Percentiles rank a stretch among this genome's conserved stretches.
phyloP scores from a whole-genome alignment of 306 rosid genomes.

The Delonix regia region DNA sequence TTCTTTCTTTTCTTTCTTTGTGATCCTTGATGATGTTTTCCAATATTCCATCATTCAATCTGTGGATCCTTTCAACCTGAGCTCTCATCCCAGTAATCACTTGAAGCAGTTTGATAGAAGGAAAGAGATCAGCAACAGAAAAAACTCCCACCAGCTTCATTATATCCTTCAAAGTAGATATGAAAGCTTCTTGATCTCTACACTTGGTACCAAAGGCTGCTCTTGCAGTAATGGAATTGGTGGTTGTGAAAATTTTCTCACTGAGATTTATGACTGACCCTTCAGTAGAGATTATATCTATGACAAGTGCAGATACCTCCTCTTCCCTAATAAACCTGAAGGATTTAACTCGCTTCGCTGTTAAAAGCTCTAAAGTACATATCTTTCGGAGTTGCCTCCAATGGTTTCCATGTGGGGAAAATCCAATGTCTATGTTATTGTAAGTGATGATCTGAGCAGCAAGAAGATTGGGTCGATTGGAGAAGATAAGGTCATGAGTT shows the following conservation, averaged over 20 bases:
- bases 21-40: background rate
- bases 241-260: background rate
- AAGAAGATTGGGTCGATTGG: background rate
- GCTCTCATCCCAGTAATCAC: background rate
- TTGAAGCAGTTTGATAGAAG: conserved; percentile 3
- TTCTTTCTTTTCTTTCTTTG: background rate
- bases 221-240: background rate
- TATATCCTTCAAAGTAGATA: background rate
- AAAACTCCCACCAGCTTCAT: background rate
- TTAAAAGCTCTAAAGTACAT: too few species aligned
- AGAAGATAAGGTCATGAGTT: background rate
- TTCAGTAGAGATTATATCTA: background rate
- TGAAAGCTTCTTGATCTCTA: background rate
- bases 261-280: background rate
- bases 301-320: background rate
- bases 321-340: background rate
- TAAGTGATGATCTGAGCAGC: background rate
- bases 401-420: background rate
- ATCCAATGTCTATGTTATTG: background rate
- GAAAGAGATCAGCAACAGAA: conserved; percentile 5
- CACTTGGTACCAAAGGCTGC: background rate
- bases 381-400: background rate
- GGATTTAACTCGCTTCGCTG: background rate
- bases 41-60: background rate
- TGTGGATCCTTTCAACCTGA: background rate